phyloP scores from a whole-genome alignment of 192 early-diverging fungal genomes.

The Phlyctochytrium arcticum region DNA sequence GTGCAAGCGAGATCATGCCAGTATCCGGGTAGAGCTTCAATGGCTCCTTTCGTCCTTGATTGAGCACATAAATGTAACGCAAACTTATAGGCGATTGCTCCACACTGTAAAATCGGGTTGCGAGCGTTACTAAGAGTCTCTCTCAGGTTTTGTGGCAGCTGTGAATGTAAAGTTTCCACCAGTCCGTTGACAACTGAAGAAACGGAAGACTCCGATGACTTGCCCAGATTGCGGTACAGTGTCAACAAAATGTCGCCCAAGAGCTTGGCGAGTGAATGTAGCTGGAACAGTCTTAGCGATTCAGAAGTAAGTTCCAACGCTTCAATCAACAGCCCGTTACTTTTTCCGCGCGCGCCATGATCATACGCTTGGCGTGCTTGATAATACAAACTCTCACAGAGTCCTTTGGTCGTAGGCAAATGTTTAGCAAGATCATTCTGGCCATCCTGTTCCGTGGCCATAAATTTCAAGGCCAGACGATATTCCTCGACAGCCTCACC shows the following conservation, averaged over 20 bases:
- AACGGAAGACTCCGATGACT: too few species aligned
- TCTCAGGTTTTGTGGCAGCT: background rate
- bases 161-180: background rate
- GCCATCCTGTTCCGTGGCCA: background rate
- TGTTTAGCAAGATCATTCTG: background rate
- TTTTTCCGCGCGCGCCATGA: conserved; percentile 25
- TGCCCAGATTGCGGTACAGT: too few species aligned
- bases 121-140: too few species aligned
- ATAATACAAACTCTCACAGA: conserved; percentile 20
- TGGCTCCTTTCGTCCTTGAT: background rate
- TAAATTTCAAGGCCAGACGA: conserved; percentile 2
- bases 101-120: conserved; percentile 19
- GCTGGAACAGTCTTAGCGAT: background rate
- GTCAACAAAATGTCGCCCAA: conserved; percentile 25
- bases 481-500: conserved; percentile 29
- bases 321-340: conserved; percentile 16
- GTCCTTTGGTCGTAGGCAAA: conserved; percentile 31
- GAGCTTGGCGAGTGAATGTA: conserved; percentile 33
- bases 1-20: conserved; percentile 33
- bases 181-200: background rate
- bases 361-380: conserved; percentile 20
- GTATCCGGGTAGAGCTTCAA: conserved; percentile 12
- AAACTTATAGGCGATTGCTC: conserved; percentile 13
- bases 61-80: conserved; percentile 18
- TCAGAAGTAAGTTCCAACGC: conserved; percentile 10